Base-by-base conservation (phyloP, 371 early-diverging fungal genomes). In the Circinella umbellata region DNA sequence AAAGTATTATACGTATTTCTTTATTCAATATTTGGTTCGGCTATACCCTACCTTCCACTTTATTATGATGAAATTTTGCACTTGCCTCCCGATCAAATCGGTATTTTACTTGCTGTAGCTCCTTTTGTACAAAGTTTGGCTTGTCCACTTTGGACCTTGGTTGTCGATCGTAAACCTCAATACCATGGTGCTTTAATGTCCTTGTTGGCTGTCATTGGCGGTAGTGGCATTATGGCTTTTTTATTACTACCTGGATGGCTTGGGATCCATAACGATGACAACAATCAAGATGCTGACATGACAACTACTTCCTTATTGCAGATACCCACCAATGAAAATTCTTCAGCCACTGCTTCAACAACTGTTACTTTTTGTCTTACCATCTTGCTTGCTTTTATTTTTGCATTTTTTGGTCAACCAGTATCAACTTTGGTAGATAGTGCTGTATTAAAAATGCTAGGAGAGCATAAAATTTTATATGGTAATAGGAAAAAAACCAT, bases 341-440 rank as follows among this genome's bases (percentile, higher is more conserved):
- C n/a, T n/a, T n/a, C n/a, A n/a, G n/a, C n/a, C 8, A 27, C 34
- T 3, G 38, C 13, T 36, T 47, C 66, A 13, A n/a, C 61, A 11
- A 39, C 69, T 3, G 15, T 69, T 5, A 65, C 67, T 3, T 49
- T 81, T 5, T 14, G 68, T 0, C 17, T 77, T 17, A 76, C 79
- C 2, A 54, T 71, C 5, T 20, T 61, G 3, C 53, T 80, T 36
- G 83, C 79, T 7, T 63, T 80, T 7, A 54, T 74, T 20, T 82
- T 78, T 76, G 80, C 83, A 3, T 82, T 82, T 42, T 82, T 80
- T 62, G 83, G 80, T 0, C 76, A 76, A 17, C 83, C 83, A 6
- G 71, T 77, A 0, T 62, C 68, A 39, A 76, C 79, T 6, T 51
- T 82, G 38, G 80, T 82, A 0, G 83, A 82, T 59, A 80, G 80